Evolutionary conservation across 148 eudicot genomes (phyloP), one percentile per base, ranked within the genome.

Genomic region (Chenopodium quinoa): DNA sequence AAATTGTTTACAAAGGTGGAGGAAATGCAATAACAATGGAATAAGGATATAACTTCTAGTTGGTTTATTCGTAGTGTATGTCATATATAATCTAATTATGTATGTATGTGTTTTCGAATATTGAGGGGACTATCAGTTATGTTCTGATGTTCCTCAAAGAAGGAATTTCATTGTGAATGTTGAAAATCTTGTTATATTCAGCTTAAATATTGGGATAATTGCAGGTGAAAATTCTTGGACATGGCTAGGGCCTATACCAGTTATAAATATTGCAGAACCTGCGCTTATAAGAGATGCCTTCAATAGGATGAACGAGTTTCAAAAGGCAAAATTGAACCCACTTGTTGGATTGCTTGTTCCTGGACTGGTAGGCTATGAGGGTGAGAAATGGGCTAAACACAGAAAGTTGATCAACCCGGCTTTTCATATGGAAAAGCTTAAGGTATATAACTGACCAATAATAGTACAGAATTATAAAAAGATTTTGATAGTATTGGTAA

Each of bases 321-420:
- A 74, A 9, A 88, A 88, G 84, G 69, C 78, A 1, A 86, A 78
- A 12, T 32, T 71, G 22, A 85, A 89, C 73, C 85, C 90, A 3
- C 68, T 91, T 37, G 34, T 84, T 20, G 74, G 80, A 4, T 71
- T 79, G 20, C 75, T 91, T 17, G 50, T 78, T 2, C 83, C 86
- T 10, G 93, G 93, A 34, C 79, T 91, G 62, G 77, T 83, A 67
- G 70, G 74, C 37, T 82, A 85, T 1, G 92, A 91, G 77, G 90
- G 85, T 11, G 89, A 88, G 2, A 85, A 85, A 82, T 88, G 88
- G 90, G 86, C 81, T 0, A 81, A 70, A 68, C 91, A 89, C 66
- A 84, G 87, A 78, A 91, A 85, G 79, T 34, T 88, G 4, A 80
- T 91, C 75, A 81, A 73, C 73, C 91, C 93, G 0, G 93, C 91